Evolutionary conservation across 2,329 filamentous ascomycete genomes (phyloP).

Genomic region (Knufia petricola): DNA sequence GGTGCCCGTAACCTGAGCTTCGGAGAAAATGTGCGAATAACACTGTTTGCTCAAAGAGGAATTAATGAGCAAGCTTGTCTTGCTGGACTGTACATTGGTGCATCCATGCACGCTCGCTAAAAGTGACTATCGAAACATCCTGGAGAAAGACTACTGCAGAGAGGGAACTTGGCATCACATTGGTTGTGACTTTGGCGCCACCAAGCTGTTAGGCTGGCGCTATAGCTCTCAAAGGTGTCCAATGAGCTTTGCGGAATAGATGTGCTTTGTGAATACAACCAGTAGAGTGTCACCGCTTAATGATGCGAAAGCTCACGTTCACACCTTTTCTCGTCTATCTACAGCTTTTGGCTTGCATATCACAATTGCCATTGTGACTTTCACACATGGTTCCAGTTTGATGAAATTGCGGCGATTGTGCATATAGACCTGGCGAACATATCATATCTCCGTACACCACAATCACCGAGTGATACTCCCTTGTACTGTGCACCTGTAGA

Average conservation of each 20-base stretch:
- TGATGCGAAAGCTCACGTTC: neutral
- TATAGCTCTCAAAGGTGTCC: neutral
- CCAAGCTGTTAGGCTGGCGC: neutral
- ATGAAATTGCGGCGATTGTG: neutral
- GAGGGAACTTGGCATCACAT: conserved; percentile 5
- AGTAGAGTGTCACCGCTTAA: neutral
- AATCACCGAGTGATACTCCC: too few relatives aligned
- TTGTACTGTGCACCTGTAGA: too few relatives aligned
- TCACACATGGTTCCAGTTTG: neutral
- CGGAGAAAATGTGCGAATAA: too few relatives aligned
- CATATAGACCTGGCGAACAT: too few relatives aligned
- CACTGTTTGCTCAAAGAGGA: too few relatives aligned
- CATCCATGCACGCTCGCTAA: conserved; percentile 1
- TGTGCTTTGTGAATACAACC: neutral
- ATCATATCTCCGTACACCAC: too few relatives aligned
- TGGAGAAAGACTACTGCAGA: conserved; percentile 2
- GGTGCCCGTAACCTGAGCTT: too few relatives aligned
- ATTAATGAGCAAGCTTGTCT: neutral
- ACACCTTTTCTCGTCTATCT: neutral
- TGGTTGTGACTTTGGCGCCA: neutral
- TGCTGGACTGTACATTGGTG: conserved; percentile 2
- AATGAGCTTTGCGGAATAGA: neutral
- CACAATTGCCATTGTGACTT: neutral
- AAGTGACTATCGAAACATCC: conserved; percentile 1
- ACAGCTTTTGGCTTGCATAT: conserved; percentile 2